These are phyloP conservation scores for Somion occarium DNA, from an alignment of 1,284 basidiomycete genomes.

Conservation along the genomic window DNA sequence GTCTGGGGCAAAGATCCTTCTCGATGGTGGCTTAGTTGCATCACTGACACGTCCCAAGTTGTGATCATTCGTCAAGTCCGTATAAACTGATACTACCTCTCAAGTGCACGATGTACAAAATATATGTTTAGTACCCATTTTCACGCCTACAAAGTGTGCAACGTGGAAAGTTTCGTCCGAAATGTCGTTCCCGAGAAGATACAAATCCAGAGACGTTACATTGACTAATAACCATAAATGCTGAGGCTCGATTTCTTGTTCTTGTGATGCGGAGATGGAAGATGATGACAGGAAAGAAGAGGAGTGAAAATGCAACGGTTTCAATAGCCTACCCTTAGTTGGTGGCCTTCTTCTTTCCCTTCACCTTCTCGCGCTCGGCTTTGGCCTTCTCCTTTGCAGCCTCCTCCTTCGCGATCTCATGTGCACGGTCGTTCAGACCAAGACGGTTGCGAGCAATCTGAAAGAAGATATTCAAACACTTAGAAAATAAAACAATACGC, in stretches of 20 bases:
- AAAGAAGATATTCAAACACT: background rate
- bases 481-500: conserved; percentile 6
- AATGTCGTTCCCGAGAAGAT: too few relatives aligned
- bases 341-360: conserved; percentile 34
- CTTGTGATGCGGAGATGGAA: too few relatives aligned
- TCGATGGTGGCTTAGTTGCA: conserved; percentile 58
- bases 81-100: background rate
- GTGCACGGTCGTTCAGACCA: conserved; percentile 89
- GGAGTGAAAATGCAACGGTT: too few relatives aligned
- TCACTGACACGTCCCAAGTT: conserved; percentile 7
- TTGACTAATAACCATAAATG: background rate
- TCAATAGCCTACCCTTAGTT: too few relatives aligned
- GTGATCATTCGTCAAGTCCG: background rate
- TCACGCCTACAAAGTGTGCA: too few relatives aligned
- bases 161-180: too few relatives aligned
- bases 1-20: conserved; percentile 64
- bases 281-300: too few relatives aligned
- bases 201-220: too few relatives aligned
- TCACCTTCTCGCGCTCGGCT: conserved; percentile 38
- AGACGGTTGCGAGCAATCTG: conserved; percentile 90
- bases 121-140: too few relatives aligned
- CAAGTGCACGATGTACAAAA: too few relatives aligned
- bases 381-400: conserved; percentile 59
- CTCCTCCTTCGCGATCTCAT: conserved; percentile 74
- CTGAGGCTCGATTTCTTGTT: too few relatives aligned